These are phyloP conservation scores for Hericium coralloides DNA, from an alignment of 768 basidiomycete genomes.

Conservation along the genomic window DNA sequence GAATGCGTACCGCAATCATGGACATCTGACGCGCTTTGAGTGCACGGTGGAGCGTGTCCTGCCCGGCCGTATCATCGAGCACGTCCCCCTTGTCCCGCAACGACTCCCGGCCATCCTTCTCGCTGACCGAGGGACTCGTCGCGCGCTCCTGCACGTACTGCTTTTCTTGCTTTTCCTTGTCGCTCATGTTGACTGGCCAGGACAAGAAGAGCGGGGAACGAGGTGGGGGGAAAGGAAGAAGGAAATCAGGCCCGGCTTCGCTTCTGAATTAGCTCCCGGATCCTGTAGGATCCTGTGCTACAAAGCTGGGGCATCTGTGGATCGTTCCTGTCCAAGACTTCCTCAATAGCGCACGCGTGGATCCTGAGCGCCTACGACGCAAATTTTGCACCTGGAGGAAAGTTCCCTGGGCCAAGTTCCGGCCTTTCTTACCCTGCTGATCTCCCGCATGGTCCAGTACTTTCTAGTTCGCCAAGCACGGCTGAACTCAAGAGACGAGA, in stretches of 20 bases:
- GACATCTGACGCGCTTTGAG: constrained; percentile 28
- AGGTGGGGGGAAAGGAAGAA: not conserved
- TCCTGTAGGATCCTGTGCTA: too few species aligned
- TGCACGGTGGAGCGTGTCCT: constrained; percentile 25
- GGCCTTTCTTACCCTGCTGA: too few species aligned
- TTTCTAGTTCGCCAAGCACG: too few species aligned
- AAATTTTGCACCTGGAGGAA: too few species aligned
- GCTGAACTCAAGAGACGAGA: too few species aligned
- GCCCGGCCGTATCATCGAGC: constrained; percentile 15
- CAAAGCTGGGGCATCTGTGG: too few species aligned
- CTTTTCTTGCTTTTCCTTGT: not conserved
- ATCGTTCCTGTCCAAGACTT: too few species aligned
- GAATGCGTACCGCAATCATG: constrained; percentile 28
- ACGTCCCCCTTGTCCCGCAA: constrained; percentile 2
- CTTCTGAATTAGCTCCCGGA: too few species aligned
- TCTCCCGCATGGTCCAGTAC: too few species aligned
- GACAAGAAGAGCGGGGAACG: not conserved
- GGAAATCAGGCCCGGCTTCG: not conserved
- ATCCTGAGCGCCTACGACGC: too few species aligned
- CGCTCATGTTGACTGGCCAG: not conserved
- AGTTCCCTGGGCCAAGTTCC: too few species aligned
- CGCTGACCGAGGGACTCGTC: not conserved
- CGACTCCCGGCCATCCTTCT: not conserved
- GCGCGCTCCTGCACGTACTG: not conserved
- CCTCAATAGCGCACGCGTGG: too few species aligned